Base-by-base conservation (phyloP, 1,284 basidiomycete genomes). In the Malassezia slooffiae region DNA sequence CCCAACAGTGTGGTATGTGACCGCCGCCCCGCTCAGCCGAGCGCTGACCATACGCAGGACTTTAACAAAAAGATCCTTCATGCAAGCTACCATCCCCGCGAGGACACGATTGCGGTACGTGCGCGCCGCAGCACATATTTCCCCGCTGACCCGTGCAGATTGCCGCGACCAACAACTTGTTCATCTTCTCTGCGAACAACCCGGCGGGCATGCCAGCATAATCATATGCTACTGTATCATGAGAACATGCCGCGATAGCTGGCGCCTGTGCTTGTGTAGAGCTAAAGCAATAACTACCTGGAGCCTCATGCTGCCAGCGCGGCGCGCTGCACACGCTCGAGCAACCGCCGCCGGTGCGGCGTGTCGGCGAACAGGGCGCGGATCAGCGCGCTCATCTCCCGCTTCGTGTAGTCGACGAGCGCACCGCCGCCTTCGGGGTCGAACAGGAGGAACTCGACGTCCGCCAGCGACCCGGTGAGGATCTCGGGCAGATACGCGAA, bases 1-100 rank as follows among this genome's bases (percentile, higher is more conserved):
- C 37, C 59, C 30, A 65, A 69, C 43, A 66, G 65, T 26, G 60
- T 67, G 28, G 45, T 47, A 22, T 17, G 39, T 41, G 3, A 13
- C 5, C 30, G 19, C 11, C 16, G 16, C 12, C 23, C 26, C 17
- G 34, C 34, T 5, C 13, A 10, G 6, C 34, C 8, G 4, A 5
- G 4, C 26, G 23, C 23, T 11, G n/a, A 23, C 6, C 9, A 27
- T 41, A n/a, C n/a, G n/a, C n/a, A n/a, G 33, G 67, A 70, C 74
- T 99, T 96, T 73, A 91, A 91, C 74, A 97, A 96, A 82, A 97
- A 97, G 80, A 97, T 99, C 66, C 69, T 78, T 47, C 72, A 76
- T 61, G 70, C 70, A 42, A 93, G 88, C 73, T 96, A 88, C 85
- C 90, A 96, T 75, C 90, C 91, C 34, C 76, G 80, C 70, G 91